Conservation (phyloP, 768 basidiomycete genomes). For the Naganishia vishniacii region DNA sequence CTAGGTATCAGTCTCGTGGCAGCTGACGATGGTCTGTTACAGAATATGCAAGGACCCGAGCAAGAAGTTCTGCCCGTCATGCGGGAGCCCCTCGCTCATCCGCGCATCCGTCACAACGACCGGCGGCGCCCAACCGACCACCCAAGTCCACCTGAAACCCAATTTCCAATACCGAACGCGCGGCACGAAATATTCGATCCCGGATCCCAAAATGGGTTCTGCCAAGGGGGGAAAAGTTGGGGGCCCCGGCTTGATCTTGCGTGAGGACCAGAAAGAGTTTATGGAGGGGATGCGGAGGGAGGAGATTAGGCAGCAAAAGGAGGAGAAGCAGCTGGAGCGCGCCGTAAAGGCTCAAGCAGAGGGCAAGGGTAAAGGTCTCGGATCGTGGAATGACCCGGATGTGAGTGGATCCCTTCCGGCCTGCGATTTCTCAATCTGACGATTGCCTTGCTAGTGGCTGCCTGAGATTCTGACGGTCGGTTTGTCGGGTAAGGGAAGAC, state of each 20-base stretch:
- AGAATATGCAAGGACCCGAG: conserved; percentile 93
- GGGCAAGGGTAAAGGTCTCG: conserved; percentile 51
- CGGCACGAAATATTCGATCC: conserved; percentile 88
- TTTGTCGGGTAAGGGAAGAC: conserved; percentile 59
- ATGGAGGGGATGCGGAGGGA: conserved; percentile 71
- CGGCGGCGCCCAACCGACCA: conserved; percentile 36
- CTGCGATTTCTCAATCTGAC: background rate
- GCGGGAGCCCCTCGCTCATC: conserved; percentile 83
- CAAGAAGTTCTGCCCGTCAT: conserved; percentile 95
- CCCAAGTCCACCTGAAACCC: conserved; percentile 77
- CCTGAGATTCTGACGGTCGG: conserved; percentile 47
- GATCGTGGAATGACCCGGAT: conserved; percentile 90
- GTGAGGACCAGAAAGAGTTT: conserved; percentile 89
- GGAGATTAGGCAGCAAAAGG: conserved; percentile 67
- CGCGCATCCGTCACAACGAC: conserved; percentile 82
- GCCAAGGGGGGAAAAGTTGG: conserved; percentile 67
- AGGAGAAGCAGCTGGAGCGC: conserved; percentile 69
- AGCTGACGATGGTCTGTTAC: background rate
- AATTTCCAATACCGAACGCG: conserved; percentile 92
- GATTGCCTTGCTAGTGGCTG: conserved; percentile 37
- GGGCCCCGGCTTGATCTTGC: conserved; percentile 75
- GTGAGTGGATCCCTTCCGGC: conserved; percentile 33
- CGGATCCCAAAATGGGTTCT: conserved; percentile 78
- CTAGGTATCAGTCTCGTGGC: background rate
- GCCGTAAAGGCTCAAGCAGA: conserved; percentile 54